These are phyloP conservation scores for Samsoniella hepiali DNA, from an alignment of 2,329 filamentous ascomycete genomes.

Conservation along the genomic window DNA sequence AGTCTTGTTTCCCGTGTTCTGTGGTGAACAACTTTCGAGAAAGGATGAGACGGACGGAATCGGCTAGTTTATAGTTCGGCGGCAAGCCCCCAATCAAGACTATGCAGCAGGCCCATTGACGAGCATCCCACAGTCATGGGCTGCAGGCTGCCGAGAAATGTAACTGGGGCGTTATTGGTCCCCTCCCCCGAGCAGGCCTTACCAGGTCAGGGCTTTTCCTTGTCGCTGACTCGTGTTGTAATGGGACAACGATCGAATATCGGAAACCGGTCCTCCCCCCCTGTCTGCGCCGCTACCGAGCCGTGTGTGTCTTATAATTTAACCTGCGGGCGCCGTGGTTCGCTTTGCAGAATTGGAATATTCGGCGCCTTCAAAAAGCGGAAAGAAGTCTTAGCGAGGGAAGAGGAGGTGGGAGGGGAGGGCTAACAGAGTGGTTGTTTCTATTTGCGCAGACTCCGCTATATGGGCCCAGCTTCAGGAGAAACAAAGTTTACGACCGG, in stretches of 20 bases:
- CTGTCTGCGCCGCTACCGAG: not conserved
- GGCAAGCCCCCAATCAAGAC: not conserved
- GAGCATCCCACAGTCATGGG: not conserved
- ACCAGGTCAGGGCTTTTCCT: not conserved
- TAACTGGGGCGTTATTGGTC: not conserved
- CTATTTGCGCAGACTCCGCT: too few species aligned
- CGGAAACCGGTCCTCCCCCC: not conserved
- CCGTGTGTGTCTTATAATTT: not conserved
- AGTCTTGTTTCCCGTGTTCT: not conserved
- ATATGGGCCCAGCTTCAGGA: not conserved
- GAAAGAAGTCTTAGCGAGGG: too few species aligned
- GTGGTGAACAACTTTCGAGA: not conserved
- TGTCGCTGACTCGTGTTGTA: conserved; percentile 4
- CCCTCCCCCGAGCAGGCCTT: not conserved
- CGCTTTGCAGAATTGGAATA: not conserved
- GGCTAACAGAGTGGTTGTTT: too few species aligned
- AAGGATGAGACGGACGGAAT: not conserved
- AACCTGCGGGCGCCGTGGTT: not conserved
- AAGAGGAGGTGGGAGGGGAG: too few species aligned
- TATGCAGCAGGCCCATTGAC: not conserved
- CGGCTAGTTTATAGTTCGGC: not conserved
- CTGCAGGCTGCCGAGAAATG: conserved; percentile 8
- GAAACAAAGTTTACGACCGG: not conserved
- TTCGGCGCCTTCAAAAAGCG: too few species aligned
- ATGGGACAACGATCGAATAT: not conserved